Percentiles rank a stretch among this genome's conserved stretches.
phyloP scores from a whole-genome alignment of 768 basidiomycete species.

The Trametes gibbosa region DNA sequence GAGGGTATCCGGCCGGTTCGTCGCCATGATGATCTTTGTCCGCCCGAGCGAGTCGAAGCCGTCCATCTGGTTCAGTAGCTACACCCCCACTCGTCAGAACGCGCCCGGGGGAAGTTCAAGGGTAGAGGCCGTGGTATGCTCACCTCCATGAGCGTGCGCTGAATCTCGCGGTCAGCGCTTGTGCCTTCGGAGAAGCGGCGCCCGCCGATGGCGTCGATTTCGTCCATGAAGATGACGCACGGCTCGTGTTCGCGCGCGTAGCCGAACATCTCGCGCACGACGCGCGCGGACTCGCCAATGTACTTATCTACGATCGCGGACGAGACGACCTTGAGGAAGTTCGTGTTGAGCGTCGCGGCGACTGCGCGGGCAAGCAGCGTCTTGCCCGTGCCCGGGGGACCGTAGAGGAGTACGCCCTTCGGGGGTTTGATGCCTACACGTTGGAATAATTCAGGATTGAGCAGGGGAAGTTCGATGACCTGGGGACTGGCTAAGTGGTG shows the following conservation, averaged over 20 bases:
- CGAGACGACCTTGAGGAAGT: constrained; percentile 98
- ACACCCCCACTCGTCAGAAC: background rate
- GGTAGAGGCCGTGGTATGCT: constrained; percentile 13
- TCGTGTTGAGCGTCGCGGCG: constrained; percentile 92
- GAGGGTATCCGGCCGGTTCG: constrained; percentile 96
- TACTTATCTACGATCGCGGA: constrained; percentile 99
- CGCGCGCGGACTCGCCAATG: constrained; percentile 95
- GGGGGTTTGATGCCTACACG: constrained; percentile 97
- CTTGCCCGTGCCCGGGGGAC: constrained; percentile 96
- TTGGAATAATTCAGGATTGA: constrained; percentile 90
- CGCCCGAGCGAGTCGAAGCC: constrained; percentile 95
- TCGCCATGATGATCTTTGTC: constrained; percentile 99
- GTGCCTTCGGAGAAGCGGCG: constrained; percentile 89
- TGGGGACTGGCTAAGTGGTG: constrained; percentile 26
- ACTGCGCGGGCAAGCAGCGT: constrained; percentile 93
- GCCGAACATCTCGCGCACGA: constrained; percentile 98
- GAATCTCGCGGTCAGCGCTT: constrained; percentile 97
- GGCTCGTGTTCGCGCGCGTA: constrained; percentile 98
- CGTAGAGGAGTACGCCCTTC: constrained; percentile 94
- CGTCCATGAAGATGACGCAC: constrained; percentile 98
- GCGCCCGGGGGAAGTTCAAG: no score
- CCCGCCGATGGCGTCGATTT: constrained; percentile 97
- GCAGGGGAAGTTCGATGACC: constrained; percentile 94
- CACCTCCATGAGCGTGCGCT: constrained; percentile 97
- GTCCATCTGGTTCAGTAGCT: constrained; percentile 99